Conservation (phyloP, 176 grass and related monocot genomes). For the Oryza officinalis region DNA sequence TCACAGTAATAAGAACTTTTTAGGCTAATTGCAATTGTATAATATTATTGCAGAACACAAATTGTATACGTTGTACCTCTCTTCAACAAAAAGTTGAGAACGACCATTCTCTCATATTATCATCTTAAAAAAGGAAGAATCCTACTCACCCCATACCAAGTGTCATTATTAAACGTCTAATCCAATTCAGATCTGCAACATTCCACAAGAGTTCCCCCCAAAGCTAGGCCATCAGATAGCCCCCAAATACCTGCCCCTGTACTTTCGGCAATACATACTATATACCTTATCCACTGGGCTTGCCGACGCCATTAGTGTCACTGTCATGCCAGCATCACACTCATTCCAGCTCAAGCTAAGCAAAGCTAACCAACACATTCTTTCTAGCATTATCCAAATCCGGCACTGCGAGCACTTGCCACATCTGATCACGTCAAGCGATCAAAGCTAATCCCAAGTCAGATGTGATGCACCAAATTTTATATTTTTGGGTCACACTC, state of each 20-base stretch:
- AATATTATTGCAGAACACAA: too few relatives aligned
- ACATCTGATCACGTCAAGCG: not conserved
- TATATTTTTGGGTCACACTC: not conserved
- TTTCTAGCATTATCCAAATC: not conserved
- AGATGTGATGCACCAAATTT: not conserved
- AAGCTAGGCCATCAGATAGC: not conserved
- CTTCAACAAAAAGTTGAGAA: too few relatives aligned
- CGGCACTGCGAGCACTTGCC: not conserved
- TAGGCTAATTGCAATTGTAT: too few relatives aligned
- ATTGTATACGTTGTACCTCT: too few relatives aligned
- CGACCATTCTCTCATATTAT: too few relatives aligned
- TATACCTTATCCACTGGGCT: not conserved
- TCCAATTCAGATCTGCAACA: not conserved
- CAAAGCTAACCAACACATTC: not conserved
- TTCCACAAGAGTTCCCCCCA: not conserved
- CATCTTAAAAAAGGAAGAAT: too few relatives aligned
- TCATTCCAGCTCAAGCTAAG: not conserved
- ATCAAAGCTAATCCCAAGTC: not conserved
- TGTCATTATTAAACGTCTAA: not conserved
- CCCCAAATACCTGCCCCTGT: not conserved
- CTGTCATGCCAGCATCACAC: not conserved
- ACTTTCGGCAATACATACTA: not conserved
- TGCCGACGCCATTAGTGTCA: not conserved
- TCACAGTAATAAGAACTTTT: too few relatives aligned
- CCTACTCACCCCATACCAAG: not conserved